A percentile compares a stretch with the other conserved stretches of the same genome.
These are phyloP conservation scores for Phytophthora tentaculata DNA, from an alignment of 352 stramenopile genomes.

Conservation along the genomic window DNA sequence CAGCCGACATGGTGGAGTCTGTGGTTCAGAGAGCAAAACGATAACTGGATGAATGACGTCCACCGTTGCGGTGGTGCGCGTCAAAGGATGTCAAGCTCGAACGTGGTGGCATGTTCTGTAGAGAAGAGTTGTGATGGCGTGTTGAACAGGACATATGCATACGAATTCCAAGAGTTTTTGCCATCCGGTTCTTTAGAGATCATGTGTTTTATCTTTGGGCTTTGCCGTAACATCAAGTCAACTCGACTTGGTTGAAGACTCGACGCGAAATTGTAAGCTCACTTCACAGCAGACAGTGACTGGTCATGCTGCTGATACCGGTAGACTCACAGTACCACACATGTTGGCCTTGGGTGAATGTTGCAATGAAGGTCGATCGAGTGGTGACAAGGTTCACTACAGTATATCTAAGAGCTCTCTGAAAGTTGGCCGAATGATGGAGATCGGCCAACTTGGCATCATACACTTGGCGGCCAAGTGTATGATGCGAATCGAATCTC, in stretches of 20 bases:
- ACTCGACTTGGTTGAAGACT: too few species aligned
- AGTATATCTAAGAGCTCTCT: neutral
- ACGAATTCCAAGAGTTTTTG: neutral
- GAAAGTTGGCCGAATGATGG: neutral
- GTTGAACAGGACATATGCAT: slow-evolving; percentile 1
- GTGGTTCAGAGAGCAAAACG: slow-evolving; percentile 3
- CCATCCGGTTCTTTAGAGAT: slow-evolving; percentile 25
- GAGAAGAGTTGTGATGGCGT: neutral
- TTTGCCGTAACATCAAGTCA: slow-evolving; percentile 26
- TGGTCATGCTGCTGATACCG: too few species aligned
- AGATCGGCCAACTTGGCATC: too few species aligned
- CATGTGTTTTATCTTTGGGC: slow-evolving; percentile 33
- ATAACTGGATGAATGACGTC: slow-evolving; percentile 3
- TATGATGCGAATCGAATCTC: too few species aligned
- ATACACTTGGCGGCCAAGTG: too few species aligned
- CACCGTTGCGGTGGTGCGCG: neutral
- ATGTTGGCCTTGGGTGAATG: neutral
- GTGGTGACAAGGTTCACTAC: neutral
- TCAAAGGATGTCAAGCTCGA: slow-evolving; percentile 15
- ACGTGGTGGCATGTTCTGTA: neutral
- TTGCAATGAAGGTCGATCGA: neutral
- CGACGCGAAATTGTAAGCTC: too few species aligned
- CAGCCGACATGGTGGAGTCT: slow-evolving; percentile 2
- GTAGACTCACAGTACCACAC: neutral
- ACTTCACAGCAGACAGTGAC: too few species aligned